Evolutionary conservation across 1,284 basidiomycete species (phyloP), one percentile per base, ranked within the genome.

Genomic region (Tylopilus orsonianus): DNA sequence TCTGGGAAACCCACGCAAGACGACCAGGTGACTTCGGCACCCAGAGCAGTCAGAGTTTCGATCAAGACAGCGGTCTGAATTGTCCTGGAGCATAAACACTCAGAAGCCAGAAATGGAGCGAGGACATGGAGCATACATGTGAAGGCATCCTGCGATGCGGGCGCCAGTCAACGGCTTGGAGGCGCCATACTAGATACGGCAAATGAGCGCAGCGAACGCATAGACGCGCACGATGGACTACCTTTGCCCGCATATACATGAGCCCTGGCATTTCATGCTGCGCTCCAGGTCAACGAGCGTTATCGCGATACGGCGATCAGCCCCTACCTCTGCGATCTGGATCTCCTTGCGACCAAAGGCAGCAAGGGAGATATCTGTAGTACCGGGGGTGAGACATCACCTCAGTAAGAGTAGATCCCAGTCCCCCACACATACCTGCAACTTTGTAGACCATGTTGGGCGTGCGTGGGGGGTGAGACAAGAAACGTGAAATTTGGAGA

Each of bases 21-120:
- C 39, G 97, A 99, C 97, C 96, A 99, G 61, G 96, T 85, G 56
- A 99, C 96, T 73, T 98, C 89, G 57, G 97, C 96, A 70, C 96
- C 96, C 64, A 99, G 86, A 58, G 87, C 87, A 59, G 85, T 89
- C 61, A 99, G 81, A 55, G 94, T 97, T 80, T 97, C 94, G 69
- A 97, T 97, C 71, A 96, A 86, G 62, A 96, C 91, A 45, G 93
- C 92, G 55, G 95, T 97, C 74, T 97, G 94, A 67, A 96, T 93
- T 64, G 93, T 96, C 92, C 91, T 90, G 52, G 44, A 52, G 24
- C 41, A 19, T n/a, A 38, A 32, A 42, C 16, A 13, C 20, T 47
- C 20, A 44, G 26, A 42, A 30, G 23, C 41, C 22, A 34, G 38
- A 6, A 24, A 19, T 7, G 1, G 37, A 9, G 33, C 14, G 2